A percentile compares a stretch with the other conserved stretches of the same genome.
phyloP scores from a whole-genome alignment of 2,329 filamentous ascomycete species.

The Sphaerulina vaccinii region DNA sequence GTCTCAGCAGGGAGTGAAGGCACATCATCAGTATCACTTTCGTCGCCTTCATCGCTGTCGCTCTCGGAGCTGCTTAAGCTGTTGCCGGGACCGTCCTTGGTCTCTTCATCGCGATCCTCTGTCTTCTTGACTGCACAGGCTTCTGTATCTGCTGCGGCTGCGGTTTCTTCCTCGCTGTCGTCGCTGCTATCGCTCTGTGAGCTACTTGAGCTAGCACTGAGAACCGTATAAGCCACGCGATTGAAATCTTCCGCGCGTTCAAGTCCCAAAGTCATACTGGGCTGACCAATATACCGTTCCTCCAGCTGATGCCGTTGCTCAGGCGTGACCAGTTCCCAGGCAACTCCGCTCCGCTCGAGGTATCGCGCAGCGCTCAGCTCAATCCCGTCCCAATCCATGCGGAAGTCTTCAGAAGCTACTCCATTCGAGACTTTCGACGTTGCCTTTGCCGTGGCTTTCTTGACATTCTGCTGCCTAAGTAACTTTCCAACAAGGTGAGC shows the following conservation, averaged over 20 bases:
- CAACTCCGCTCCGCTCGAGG: neutral
- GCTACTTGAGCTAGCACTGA: neutral
- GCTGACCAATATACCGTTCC: slow-evolving; percentile 2
- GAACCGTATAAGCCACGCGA: too few relatives aligned
- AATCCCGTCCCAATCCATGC: slow-evolving; percentile 3
- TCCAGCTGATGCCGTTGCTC: slow-evolving; percentile 4
- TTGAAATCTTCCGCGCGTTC: neutral
- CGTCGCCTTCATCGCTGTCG: neutral
- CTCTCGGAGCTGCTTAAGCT: too few relatives aligned
- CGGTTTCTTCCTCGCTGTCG: neutral
- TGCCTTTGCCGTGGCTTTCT: too few relatives aligned
- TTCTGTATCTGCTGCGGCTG: too few relatives aligned
- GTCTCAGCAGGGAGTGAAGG: too few relatives aligned
- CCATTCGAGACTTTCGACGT: too few relatives aligned
- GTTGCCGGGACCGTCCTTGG: too few relatives aligned
- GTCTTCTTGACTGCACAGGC: too few relatives aligned
- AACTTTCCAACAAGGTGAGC: too few relatives aligned
- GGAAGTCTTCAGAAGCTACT: neutral
- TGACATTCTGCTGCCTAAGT: neutral
- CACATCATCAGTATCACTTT: neutral
- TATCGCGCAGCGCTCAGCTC: neutral
- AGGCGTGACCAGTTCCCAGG: neutral
- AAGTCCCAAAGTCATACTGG: neutral
- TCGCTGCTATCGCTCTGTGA: neutral
- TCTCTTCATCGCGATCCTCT: too few relatives aligned